These are phyloP conservation scores for Epichloe scottii DNA, from an alignment of 2,329 filamentous ascomycete genomes.

Conservation along the genomic window DNA sequence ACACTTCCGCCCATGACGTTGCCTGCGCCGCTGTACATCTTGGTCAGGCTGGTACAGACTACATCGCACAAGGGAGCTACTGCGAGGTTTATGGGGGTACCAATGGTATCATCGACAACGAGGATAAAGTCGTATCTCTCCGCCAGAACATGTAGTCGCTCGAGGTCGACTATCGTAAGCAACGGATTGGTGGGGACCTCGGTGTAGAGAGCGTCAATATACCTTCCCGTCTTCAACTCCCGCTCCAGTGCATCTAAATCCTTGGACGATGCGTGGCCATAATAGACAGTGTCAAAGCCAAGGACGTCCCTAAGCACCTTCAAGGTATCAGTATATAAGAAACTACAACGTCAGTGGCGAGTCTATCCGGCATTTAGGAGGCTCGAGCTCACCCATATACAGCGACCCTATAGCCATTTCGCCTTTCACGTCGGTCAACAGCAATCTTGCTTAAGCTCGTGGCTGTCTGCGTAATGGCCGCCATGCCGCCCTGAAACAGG, in stretches of 20 bases:
- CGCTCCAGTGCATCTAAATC: background rate
- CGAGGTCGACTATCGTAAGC: slow-evolving; percentile 10
- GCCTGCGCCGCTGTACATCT: slow-evolving; percentile 37
- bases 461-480: background rate
- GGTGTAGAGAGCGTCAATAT: background rate
- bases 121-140: slow-evolving; percentile 25
- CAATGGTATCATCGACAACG: slow-evolving; percentile 28
- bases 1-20: slow-evolving; percentile 31
- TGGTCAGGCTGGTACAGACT: slow-evolving; percentile 34
- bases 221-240: background rate
- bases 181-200: slow-evolving; percentile 9
- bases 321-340: background rate
- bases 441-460: background rate
- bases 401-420: background rate
- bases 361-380: background rate
- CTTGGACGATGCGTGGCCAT: background rate
- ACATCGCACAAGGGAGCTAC: slow-evolving; percentile 30
- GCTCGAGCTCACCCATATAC: background rate
- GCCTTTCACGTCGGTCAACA: background rate
- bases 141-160: slow-evolving; percentile 10
- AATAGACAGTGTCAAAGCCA: background rate
- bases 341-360: background rate
- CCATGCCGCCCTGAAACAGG: background rate
- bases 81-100: slow-evolving; percentile 29
- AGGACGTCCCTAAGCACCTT: background rate